Percentiles rank a stretch among this genome's conserved stretches.
phyloP scores from a whole-genome alignment of 495 filamentous ascomycete genomes.

The Penicillium lagena region DNA sequence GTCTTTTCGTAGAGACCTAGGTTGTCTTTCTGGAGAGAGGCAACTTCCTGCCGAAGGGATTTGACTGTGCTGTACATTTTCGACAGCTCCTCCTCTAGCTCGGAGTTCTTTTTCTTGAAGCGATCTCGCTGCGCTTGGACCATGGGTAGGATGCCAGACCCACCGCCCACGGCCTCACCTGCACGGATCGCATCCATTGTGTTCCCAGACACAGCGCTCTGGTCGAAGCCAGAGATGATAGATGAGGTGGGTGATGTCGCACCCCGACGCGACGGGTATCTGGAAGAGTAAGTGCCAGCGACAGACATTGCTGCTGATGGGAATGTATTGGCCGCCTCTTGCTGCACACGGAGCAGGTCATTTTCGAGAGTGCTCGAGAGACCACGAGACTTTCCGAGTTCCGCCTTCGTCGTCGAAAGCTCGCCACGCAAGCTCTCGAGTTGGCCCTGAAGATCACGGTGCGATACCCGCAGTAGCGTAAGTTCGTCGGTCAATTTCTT shows the following conservation, averaged over 20 bases:
- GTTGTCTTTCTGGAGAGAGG: conserved; percentile 92
- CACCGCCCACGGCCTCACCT: conserved; percentile 70
- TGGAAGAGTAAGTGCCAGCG: conserved; percentile 83
- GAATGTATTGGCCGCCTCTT: conserved; percentile 75
- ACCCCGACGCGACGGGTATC: conserved; percentile 67
- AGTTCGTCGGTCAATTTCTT: conserved; percentile 94
- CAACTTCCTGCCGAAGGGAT: conserved; percentile 82
- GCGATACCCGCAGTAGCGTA: conserved; percentile 85
- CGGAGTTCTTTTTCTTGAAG: conserved; percentile 91
- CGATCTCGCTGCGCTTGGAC: conserved; percentile 95
- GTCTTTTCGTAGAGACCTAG: conserved; percentile 97
- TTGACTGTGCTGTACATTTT: conserved; percentile 77
- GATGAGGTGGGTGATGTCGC: conserved; percentile 87
- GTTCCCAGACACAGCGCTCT: conserved; percentile 35
- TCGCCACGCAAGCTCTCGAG: conserved; percentile 78
- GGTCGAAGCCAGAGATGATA: conserved; percentile 93
- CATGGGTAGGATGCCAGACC: conserved; percentile 93
- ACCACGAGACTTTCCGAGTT: conserved; percentile 77
- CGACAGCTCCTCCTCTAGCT: conserved; percentile 86
- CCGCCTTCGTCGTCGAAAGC: conserved; percentile 73
- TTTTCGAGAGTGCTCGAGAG: conserved; percentile 87
- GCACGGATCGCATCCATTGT: conserved; percentile 54
- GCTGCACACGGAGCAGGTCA: conserved; percentile 80
- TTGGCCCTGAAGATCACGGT: conserved; percentile 80
- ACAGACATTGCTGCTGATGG: conserved; percentile 84